These are phyloP conservation scores for Fusarium tanahbumbuense DNA, from an alignment of 2,329 filamentous ascomycete species.

Conservation along the genomic window DNA sequence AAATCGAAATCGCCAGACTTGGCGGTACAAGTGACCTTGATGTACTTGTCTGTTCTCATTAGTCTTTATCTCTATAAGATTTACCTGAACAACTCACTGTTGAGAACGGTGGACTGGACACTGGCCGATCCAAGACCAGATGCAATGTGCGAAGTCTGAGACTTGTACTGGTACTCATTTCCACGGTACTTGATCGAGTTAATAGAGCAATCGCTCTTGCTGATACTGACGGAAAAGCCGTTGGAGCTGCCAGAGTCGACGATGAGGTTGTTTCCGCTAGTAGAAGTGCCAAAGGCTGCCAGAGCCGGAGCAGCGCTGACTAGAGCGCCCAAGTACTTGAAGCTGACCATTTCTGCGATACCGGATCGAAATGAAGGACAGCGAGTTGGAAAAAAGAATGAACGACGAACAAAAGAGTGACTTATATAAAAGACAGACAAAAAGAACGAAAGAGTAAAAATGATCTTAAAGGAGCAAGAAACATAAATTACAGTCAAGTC, in stretches of 20 bases:
- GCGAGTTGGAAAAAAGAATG: neutral
- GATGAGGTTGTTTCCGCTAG: constrained; percentile 56
- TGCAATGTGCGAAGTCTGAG: constrained; percentile 55
- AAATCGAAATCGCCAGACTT: constrained; percentile 58
- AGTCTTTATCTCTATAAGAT: neutral
- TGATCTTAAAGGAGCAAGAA: neutral
- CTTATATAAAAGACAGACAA: neutral
- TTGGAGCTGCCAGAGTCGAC: constrained; percentile 62
- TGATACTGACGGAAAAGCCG: constrained; percentile 63
- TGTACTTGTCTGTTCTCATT: constrained; percentile 54
- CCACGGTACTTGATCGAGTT: constrained; percentile 71
- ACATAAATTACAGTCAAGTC: neutral
- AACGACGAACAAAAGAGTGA: neutral
- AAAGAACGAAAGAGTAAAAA: constrained; percentile 5
- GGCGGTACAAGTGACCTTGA: constrained; percentile 71
- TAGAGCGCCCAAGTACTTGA: constrained; percentile 45
- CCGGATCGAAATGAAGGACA: constrained; percentile 25
- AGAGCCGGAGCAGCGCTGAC: constrained; percentile 48
- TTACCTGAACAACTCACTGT: constrained; percentile 31
- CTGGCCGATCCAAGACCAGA: constrained; percentile 61
- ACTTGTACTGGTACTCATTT: constrained; percentile 67
- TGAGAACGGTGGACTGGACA: constrained; percentile 60
- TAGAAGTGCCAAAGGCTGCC: constrained; percentile 58
- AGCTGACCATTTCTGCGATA: constrained; percentile 40
- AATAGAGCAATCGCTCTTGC: constrained; percentile 69